Evolutionary conservation across 1,284 basidiomycete genomes (phyloP).

Genomic region (Mycosarcoma mackinlayi): DNA sequence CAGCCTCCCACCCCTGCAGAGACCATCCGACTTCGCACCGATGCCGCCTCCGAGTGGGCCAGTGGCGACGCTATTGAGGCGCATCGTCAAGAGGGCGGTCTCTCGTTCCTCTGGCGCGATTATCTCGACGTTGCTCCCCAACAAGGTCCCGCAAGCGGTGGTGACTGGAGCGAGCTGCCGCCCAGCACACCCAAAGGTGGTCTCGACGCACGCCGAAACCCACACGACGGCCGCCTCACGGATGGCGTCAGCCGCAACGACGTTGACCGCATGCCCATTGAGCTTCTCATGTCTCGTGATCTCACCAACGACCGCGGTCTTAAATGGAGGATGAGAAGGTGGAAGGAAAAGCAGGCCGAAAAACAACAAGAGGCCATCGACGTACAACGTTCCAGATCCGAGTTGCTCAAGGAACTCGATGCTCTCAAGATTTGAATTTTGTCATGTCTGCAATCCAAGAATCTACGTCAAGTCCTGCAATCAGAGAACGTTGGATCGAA

Average conservation of each 20-base stretch:
- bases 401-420: constrained; percentile 57
- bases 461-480: constrained; percentile 2
- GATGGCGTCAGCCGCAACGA: constrained; percentile 44
- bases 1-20: constrained; percentile 62
- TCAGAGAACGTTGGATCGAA: constrained; percentile 3
- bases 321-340: constrained; percentile 63
- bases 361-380: constrained; percentile 27
- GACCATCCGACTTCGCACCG: constrained; percentile 34
- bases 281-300: constrained; percentile 64
- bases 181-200: constrained; percentile 16
- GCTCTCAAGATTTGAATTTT: constrained; percentile 48
- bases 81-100: constrained; percentile 54
- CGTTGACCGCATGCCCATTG: constrained; percentile 65
- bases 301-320: constrained; percentile 60
- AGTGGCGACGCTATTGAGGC: constrained; percentile 34
- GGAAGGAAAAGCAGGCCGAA: constrained; percentile 46
- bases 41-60: constrained; percentile 52
- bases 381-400: constrained; percentile 10
- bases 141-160: constrained; percentile 59
- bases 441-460: neutral
- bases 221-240: constrained; percentile 38
- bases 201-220: constrained; percentile 28
- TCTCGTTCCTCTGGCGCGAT: constrained; percentile 61
- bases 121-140: constrained; percentile 63
- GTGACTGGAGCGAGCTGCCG: constrained; percentile 53